Evolutionary conservation across 768 basidiomycete genomes (phyloP).

Genomic region (Collybia sordida): DNA sequence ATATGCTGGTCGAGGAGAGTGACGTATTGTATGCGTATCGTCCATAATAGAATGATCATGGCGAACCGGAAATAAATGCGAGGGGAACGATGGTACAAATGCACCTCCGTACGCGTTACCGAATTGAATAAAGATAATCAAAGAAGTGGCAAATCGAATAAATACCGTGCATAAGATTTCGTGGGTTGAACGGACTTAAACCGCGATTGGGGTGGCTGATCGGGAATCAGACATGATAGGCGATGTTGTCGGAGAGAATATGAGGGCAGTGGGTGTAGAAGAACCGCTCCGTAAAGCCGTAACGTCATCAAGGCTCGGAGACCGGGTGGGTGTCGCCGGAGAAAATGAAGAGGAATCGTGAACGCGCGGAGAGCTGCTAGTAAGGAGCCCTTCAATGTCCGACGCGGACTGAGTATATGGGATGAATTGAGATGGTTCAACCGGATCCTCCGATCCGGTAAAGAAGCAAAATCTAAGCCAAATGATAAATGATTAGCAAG

Average conservation of each 20-base stretch:
- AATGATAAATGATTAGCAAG: slow-evolving; percentile 9
- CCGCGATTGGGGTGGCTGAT: slow-evolving; percentile 11
- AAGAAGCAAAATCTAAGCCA: slow-evolving; percentile 74
- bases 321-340: slow-evolving; percentile 18
- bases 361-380: slow-evolving; percentile 30
- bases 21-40: neutral
- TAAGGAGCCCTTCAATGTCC: slow-evolving; percentile 51
- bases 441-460: slow-evolving; percentile 43
- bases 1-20: neutral
- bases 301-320: slow-evolving; percentile 21
- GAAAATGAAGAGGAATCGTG: slow-evolving; percentile 17
- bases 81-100: neutral
- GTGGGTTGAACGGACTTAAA: neutral
- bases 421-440: slow-evolving; percentile 10
- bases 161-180: slow-evolving; percentile 2
- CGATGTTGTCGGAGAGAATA: slow-evolving; percentile 12
- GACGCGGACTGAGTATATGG: slow-evolving; percentile 49
- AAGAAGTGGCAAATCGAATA: neutral
- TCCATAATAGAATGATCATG: neutral
- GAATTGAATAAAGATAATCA: slow-evolving; percentile 8
- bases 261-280: slow-evolving; percentile 23
- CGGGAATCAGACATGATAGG: slow-evolving; percentile 4
- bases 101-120: neutral
- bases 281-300: slow-evolving; percentile 20
- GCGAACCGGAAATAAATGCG: slow-evolving; percentile 1